Evolutionary conservation across 805 yeast species (phyloP), one percentile per base, ranked within the genome.

Genomic region (Pichia deserticola): DNA sequence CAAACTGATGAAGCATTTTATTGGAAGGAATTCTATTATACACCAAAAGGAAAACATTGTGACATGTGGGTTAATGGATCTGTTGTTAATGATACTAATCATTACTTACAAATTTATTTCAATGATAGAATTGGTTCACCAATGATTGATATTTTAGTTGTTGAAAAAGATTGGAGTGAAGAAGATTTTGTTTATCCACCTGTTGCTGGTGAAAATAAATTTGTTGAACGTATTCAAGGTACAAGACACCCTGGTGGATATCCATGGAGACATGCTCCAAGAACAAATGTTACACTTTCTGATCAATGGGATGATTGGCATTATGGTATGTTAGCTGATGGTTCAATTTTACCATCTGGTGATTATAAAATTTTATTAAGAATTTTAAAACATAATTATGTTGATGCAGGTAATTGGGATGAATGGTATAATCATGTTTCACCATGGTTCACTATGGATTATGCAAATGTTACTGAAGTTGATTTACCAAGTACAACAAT

Each of bases 291-390:
- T 7, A 39, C 51, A 13, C 9, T 25, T 7, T 4, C 11, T 12
- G 27, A 34, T 28, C 44, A 49, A 28, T 49, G 51, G 51, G 51
- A 49, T 45, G 36, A 44, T 25, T 49, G 51, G 51, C 46, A 34
- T 15, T 28, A 20, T 35, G 42, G 48, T 13, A 20, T 25, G n/a
- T 13, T 49, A 13, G 42, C 44, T 9, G 36, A 45, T 39, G 48
- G 45, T 15, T 12, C 41, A 7, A 37, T 40, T 38, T 34, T 49
- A 20, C 38, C 32, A 9, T 33, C 40, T 39, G 51, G 51, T 30
- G 49, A 44, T n/a, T 49, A 49, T 35, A 44, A 40, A 35, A 28
- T 49, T 6, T 30, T 49, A n/a, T 36, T 49, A 30, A 44, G 45
- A 35, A 36, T 40, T n/a, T 25, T 49, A 29, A 44, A 44, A 7